A percentile compares a stretch with the other conserved stretches of the same genome.
Evolutionary conservation across 306 rosid species (phyloP).

Genomic region (Corylus avellana): DNA sequence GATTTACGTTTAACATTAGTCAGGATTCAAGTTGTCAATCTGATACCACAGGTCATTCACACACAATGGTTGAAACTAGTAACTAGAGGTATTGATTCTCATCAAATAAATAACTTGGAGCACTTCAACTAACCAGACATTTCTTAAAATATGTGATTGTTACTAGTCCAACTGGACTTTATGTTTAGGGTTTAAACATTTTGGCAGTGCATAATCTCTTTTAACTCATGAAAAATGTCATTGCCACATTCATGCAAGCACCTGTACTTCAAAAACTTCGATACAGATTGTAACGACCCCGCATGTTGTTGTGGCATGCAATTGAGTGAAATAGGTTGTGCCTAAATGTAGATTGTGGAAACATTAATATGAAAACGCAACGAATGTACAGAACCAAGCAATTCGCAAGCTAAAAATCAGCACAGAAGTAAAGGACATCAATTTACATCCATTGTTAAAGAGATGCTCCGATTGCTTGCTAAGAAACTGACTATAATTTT

Average conservation of each 20-base stretch:
- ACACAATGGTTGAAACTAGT: not conserved
- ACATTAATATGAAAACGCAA: not conserved
- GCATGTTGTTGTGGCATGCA: not conserved
- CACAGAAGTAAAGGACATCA: not conserved
- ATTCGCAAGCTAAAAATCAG: not conserved
- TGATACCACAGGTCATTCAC: slow-evolving; percentile 8
- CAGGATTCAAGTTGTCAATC: slow-evolving; percentile 25
- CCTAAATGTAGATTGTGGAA: too few species aligned
- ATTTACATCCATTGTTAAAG: not conserved
- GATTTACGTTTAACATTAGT: slow-evolving; percentile 8
- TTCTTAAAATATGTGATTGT: not conserved
- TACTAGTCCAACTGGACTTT: not conserved
- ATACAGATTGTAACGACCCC: not conserved
- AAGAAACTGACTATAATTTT: not conserved
- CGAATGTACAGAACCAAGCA: not conserved
- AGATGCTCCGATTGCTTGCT: not conserved
- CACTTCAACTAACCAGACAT: not conserved
- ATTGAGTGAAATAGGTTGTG: not conserved
- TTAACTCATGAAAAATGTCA: not conserved
- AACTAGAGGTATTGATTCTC: not conserved
- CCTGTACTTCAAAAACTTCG: not conserved
- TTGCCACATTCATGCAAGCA: not conserved
- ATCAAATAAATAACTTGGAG: not conserved
- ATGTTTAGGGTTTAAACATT: not conserved
- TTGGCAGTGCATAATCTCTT: too few species aligned